Evolutionary conservation across 73 alveolate genomes (phyloP).

Genomic region (Symbiodinium natans): DNA sequence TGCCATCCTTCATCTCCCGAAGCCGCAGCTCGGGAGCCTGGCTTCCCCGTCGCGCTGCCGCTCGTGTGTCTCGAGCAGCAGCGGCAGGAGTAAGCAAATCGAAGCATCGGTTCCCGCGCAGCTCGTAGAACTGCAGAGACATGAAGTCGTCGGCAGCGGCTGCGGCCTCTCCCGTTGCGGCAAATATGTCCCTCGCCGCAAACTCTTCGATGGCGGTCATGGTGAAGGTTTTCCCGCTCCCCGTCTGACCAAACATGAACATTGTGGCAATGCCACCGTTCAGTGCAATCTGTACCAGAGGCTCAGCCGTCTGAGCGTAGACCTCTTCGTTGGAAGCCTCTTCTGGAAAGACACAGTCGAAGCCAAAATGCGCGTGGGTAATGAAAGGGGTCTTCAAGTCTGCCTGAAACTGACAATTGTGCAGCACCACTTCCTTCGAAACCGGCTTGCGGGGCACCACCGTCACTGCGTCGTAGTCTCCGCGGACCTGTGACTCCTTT

Average conservation of each 20-base stretch:
- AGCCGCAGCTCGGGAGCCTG: slow-evolving; percentile 82
- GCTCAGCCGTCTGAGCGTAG: slow-evolving; percentile 64
- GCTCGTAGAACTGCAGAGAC: slow-evolving; percentile 18
- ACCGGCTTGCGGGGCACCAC: slow-evolving; percentile 62
- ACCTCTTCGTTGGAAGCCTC: slow-evolving; percentile 52
- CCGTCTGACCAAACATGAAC: slow-evolving; percentile 93
- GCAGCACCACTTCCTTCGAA: slow-evolving; percentile 53
- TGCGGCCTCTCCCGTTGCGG: not conserved
- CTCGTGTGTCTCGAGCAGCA: slow-evolving; percentile 78
- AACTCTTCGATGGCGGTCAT: slow-evolving; percentile 88
- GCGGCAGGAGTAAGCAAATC: slow-evolving; percentile 78
- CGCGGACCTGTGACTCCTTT: slow-evolving; percentile 74
- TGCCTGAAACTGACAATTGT: slow-evolving; percentile 85
- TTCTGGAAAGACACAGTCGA: slow-evolving; percentile 67
- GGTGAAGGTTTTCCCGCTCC: slow-evolving; percentile 89
- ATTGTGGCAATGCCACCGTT: slow-evolving; percentile 82
- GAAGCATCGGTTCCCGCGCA: slow-evolving; percentile 86
- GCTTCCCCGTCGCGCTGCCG: slow-evolving; percentile 40
- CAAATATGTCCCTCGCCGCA: slow-evolving; percentile 67
- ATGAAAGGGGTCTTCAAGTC: slow-evolving; percentile 83
- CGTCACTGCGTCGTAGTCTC: slow-evolving; percentile 58
- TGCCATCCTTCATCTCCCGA: slow-evolving; percentile 9
- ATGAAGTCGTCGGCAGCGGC: slow-evolving; percentile 1
- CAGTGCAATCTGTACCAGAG: slow-evolving; percentile 82
- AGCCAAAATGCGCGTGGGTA: slow-evolving; percentile 64